Conservation (phyloP, 805 yeast genomes). For the Cyberlindnera mrakii region DNA sequence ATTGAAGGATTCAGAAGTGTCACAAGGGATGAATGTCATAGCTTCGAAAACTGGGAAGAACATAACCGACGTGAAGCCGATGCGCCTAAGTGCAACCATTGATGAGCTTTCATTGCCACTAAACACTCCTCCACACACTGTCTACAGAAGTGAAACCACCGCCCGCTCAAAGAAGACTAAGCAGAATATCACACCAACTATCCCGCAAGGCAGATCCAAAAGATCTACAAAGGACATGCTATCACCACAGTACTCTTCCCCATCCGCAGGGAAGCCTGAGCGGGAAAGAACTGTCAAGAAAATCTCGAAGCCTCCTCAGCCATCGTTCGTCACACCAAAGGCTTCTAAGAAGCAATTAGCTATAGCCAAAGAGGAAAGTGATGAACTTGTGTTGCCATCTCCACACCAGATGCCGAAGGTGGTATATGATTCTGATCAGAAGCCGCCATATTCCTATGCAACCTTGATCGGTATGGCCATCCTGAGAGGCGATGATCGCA, state of each 20-base stretch:
- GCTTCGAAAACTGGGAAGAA: background rate
- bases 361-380: slow-evolving; percentile 4
- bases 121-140: slow-evolving; percentile 25
- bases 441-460: slow-evolving; percentile 95
- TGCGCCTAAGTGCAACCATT: slow-evolving; percentile 8
- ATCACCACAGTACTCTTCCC: slow-evolving; percentile 25
- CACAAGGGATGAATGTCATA: background rate
- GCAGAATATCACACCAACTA: slow-evolving; percentile 21
- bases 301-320: slow-evolving; percentile 20
- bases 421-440: slow-evolving; percentile 27
- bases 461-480: slow-evolving; percentile 91
- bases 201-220: slow-evolving; percentile 16
- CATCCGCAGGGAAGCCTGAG: slow-evolving; percentile 4
- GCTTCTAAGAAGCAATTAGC: slow-evolving; percentile 12
- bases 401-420: slow-evolving; percentile 22
- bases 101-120: slow-evolving; percentile 16
- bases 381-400: slow-evolving; percentile 13
- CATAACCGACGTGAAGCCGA: background rate
- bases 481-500: slow-evolving; percentile 65
- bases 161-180: slow-evolving; percentile 10
- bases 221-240: slow-evolving; percentile 15
- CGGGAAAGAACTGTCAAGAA: background rate
- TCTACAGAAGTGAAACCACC: slow-evolving; percentile 12
- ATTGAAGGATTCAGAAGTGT: no score
- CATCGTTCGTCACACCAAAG: slow-evolving; percentile 16